Evolutionary conservation across 257 asterid genomes (phyloP).

Genomic region (Penstemon barbatus): DNA sequence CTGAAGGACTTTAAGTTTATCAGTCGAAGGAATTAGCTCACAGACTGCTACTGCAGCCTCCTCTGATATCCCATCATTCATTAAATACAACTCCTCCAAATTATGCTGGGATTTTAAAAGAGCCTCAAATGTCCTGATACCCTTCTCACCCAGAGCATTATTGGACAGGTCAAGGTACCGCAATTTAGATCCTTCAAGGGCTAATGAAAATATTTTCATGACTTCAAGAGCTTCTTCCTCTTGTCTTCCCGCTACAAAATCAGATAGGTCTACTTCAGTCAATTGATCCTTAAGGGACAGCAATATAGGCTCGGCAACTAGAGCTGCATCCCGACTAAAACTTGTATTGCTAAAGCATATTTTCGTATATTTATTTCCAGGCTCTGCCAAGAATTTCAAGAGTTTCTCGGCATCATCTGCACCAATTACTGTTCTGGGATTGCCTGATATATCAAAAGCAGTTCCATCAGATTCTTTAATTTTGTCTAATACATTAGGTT

Average conservation of each 20-base stretch:
- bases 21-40: constrained; percentile 78
- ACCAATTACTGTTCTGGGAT: constrained; percentile 59
- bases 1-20: constrained; percentile 65
- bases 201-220: constrained; percentile 69
- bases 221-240: constrained; percentile 95
- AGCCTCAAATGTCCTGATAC: constrained; percentile 71
- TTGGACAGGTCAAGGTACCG: constrained; percentile 71
- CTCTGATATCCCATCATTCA: constrained; percentile 82
- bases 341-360: constrained; percentile 92
- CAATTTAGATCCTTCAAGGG: constrained; percentile 68
- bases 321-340: constrained; percentile 82
- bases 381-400: constrained; percentile 57
- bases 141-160: constrained; percentile 95
- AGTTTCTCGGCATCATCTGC: constrained; percentile 69
- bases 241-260: constrained; percentile 78
- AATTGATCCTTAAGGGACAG: constrained; percentile 66
- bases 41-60: constrained; percentile 82
- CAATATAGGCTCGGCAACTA: constrained; percentile 65
- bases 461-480: constrained; percentile 46
- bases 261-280: constrained; percentile 87
- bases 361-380: constrained; percentile 55
- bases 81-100: constrained; percentile 87
- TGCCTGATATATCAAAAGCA: constrained; percentile 81
- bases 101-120: constrained; percentile 68
- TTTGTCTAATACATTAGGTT: constrained; percentile 43